phyloP scores from a whole-genome alignment of 345 rosid species.

The Viola odorata region DNA sequence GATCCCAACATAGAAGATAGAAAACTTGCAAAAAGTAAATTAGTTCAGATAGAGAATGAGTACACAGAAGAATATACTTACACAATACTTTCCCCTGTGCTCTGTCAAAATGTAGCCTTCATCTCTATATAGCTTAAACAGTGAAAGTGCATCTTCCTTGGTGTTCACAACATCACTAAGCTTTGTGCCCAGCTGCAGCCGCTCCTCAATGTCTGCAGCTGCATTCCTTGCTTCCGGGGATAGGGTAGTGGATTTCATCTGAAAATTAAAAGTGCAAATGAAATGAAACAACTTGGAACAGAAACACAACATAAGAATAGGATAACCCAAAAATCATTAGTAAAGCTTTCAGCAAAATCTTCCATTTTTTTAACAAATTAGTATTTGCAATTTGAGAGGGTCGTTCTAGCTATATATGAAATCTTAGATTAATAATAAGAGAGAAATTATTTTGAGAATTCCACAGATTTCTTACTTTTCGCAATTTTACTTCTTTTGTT shows the following conservation, averaged over 20 bases:
- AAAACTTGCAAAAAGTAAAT: neutral
- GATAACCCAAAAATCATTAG: too few species aligned
- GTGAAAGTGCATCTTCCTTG: conserved; percentile 70
- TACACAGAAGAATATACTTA: conserved; percentile 25
- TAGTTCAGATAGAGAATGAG: neutral
- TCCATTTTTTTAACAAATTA: too few species aligned
- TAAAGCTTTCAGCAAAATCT: too few species aligned
- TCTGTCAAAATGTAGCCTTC: conserved; percentile 87
- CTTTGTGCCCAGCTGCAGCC: conserved; percentile 73
- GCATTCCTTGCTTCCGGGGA: conserved; percentile 68
- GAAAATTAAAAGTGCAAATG: neutral
- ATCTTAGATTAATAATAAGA: too few species aligned
- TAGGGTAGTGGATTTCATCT: conserved; percentile 39
- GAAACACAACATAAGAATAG: too few species aligned
- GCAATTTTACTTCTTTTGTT: neutral
- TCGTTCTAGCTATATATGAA: too few species aligned
- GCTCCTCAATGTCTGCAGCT: conserved; percentile 64
- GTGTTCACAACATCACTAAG: conserved; percentile 66
- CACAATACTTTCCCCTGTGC: conserved; percentile 56
- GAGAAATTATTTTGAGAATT: too few species aligned
- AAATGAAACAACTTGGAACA: conserved; percentile 9
- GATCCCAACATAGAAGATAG: neutral
- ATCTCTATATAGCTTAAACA: conserved; percentile 54
- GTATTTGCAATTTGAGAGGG: too few species aligned
- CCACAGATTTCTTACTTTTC: neutral